Evolutionary conservation across 495 filamentous ascomycete genomes (phyloP), one percentile per base, ranked within the genome.

Genomic region (Neurospora sp.): DNA sequence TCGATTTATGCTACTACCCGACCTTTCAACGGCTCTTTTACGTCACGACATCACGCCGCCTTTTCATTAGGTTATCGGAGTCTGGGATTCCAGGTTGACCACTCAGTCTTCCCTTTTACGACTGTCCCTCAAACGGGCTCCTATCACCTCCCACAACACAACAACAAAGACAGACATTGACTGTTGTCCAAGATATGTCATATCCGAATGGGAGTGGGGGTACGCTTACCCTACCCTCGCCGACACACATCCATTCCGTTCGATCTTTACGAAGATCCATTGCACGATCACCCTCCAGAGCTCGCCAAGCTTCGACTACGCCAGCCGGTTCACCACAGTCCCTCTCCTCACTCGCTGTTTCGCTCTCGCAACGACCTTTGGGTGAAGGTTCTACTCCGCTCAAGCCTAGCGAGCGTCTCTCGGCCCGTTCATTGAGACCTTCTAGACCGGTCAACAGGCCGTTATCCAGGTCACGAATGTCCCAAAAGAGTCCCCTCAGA

Each of bases 211-310:
- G 81, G 82, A 90, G 91, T 73, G 92, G 93, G 76, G 91, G 92
- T 74, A 94, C 93, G 60, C 85, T 96, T 72, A 93, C 95, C 78
- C 86, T 95, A 5, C 88, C 92, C 71, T 95, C 94, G 39, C 94
- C 94, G 70, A 93, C 92, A 37, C 92, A 93, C 76, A 88, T 90
- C 72, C 91, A 93, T 76, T 90, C 92, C 18, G 91, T 96, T 71
- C 86, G 91, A 75, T 90, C 93, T 75, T 82, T 97, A 54, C 88
- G 93, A 54, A 91, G 93, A 76, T 96, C 94, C 27, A 85, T 97
- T 69, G 96, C 93, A 38, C 87, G 93, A 66, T 97, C 94, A 11
- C 94, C 94, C 11, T 96, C 94, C 10, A 96, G 94, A 79, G 66
- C 18, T 46, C 49, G 27, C 20, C 62, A 49, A 41, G 72, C 73